Percentiles rank a stretch among this genome's conserved stretches.
phyloP scores from a whole-genome alignment of 495 filamentous ascomycete species.

The Podospora pseudoanserina region DNA sequence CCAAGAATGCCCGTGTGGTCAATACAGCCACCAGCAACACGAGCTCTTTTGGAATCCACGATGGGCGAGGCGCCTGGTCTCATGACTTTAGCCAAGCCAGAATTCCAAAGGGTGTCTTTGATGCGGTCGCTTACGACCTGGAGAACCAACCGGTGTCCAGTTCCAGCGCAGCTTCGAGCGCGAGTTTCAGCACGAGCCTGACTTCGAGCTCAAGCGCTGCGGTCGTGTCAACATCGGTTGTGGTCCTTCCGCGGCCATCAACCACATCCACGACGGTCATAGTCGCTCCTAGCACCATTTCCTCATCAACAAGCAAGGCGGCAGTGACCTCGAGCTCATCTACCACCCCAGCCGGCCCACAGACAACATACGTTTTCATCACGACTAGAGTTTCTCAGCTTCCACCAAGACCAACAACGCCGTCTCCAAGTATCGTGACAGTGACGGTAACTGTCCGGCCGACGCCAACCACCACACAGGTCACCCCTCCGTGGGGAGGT shows the following conservation, averaged over 20 bases:
- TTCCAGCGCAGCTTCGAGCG: not conserved
- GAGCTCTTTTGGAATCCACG: constrained; percentile 28
- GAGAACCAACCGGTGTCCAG: not conserved
- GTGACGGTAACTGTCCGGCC: constrained; percentile 10
- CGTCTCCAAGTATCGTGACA: constrained; percentile 6
- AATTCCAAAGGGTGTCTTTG: constrained; percentile 31
- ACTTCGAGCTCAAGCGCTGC: not conserved
- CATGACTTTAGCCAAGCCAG: constrained; percentile 30
- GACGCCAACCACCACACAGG: constrained; percentile 4
- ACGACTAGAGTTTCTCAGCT: constrained; percentile 18
- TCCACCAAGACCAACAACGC: not conserved
- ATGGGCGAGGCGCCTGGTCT: constrained; percentile 23
- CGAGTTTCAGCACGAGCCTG: not conserved
- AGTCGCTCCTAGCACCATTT: not conserved
- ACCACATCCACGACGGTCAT: not conserved
- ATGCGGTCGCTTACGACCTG: constrained; percentile 28
- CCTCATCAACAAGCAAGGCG: not conserved
- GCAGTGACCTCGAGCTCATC: not conserved
- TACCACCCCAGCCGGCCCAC: not conserved
- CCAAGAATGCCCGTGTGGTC: constrained; percentile 22
- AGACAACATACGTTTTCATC: constrained; percentile 11
- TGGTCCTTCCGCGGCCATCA: not conserved
- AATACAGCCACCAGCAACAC: constrained; percentile 26
- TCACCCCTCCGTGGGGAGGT: not conserved
- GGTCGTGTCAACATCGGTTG: not conserved